A percentile compares a stretch with the other conserved stretches of the same genome.
These are phyloP conservation scores for Nigrospora oryzae DNA, from an alignment of 2,329 filamentous ascomycete species.

Conservation along the genomic window DNA sequence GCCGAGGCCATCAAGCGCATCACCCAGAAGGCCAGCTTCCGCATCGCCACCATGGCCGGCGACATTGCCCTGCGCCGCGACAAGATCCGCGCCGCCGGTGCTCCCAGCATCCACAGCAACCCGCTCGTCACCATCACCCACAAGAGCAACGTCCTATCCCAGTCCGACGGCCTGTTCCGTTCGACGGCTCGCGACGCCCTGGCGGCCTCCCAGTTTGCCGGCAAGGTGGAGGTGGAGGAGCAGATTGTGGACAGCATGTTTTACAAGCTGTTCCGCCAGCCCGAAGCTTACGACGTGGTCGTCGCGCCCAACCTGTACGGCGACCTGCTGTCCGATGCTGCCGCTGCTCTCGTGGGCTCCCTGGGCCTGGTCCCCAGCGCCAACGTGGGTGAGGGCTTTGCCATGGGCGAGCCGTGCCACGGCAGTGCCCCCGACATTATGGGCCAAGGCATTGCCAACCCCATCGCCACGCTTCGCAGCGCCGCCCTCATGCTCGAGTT, in stretches of 20 bases:
- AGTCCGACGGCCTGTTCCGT: constrained; percentile 95
- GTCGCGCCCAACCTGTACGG: constrained; percentile 97
- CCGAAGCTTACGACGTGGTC: constrained; percentile 91
- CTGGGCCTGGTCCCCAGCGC: constrained; percentile 89
- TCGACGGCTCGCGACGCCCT: constrained; percentile 69
- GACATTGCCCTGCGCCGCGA: constrained; percentile 87
- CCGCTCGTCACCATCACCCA: constrained; percentile 93
- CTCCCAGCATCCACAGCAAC: constrained; percentile 51
- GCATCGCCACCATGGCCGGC: constrained; percentile 89
- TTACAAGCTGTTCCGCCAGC: constrained; percentile 98
- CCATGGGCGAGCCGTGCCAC: constrained; percentile 97
- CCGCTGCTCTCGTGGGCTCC: constrained; percentile 85
- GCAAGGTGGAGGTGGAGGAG: constrained; percentile 68
- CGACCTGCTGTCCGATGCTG: constrained; percentile 92
- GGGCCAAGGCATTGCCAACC: constrained; percentile 88
- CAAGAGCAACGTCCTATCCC: constrained; percentile 94
- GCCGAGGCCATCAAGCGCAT: constrained; percentile 98
- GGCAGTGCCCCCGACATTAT: constrained; percentile 93
- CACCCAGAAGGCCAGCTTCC: constrained; percentile 70
- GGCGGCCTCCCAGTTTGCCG: constrained; percentile 51
- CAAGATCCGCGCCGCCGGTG: constrained; percentile 58
- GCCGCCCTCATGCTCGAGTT: constrained; percentile 96
- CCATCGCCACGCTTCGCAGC: constrained; percentile 87
- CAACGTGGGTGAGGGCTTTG: constrained; percentile 90
- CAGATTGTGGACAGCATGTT: constrained; percentile 99